These are phyloP conservation scores for Termitomyces titanicus DNA, from an alignment of 768 basidiomycete genomes.

Conservation along the genomic window DNA sequence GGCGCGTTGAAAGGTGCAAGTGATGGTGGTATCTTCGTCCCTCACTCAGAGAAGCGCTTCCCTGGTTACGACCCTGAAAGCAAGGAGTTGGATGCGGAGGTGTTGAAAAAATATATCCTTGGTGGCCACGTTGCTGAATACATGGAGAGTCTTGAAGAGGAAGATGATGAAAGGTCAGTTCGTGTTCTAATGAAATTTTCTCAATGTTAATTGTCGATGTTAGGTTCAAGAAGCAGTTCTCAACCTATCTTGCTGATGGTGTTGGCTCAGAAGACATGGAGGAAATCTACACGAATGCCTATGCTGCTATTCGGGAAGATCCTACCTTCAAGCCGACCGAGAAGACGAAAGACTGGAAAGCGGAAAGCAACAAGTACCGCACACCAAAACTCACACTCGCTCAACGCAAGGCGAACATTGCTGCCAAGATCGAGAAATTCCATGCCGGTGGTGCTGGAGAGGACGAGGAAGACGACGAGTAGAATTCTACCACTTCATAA, in stretches of 20 bases:
- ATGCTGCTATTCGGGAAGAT: constrained; percentile 94
- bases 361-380: constrained; percentile 74
- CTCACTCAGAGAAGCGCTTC: constrained; percentile 97
- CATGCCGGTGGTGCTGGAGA: constrained; percentile 59
- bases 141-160: constrained; percentile 99
- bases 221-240: constrained; percentile 97
- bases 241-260: constrained; percentile 92
- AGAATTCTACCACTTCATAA: constrained; percentile 24
- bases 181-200: not conserved
- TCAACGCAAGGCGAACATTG: constrained; percentile 77
- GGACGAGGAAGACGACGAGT: constrained; percentile 65
- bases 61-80: constrained; percentile 93
- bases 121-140: constrained; percentile 99
- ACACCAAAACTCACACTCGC: constrained; percentile 65
- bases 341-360: constrained; percentile 89
- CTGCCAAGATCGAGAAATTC: constrained; percentile 89
- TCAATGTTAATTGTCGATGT: not conserved
- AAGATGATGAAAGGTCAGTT: constrained; percentile 90
- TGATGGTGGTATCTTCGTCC: constrained; percentile 97
- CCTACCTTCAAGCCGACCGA: constrained; percentile 87
- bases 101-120: constrained; percentile 95
- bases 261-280: constrained; percentile 96
- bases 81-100: constrained; percentile 92
- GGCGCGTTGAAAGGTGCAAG: constrained; percentile 98
- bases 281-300: constrained; percentile 90